A percentile compares a stretch with the other conserved stretches of the same genome.
Evolutionary conservation across 768 basidiomycete species (phyloP).

Genomic region (Plicaturopsis crispa): DNA sequence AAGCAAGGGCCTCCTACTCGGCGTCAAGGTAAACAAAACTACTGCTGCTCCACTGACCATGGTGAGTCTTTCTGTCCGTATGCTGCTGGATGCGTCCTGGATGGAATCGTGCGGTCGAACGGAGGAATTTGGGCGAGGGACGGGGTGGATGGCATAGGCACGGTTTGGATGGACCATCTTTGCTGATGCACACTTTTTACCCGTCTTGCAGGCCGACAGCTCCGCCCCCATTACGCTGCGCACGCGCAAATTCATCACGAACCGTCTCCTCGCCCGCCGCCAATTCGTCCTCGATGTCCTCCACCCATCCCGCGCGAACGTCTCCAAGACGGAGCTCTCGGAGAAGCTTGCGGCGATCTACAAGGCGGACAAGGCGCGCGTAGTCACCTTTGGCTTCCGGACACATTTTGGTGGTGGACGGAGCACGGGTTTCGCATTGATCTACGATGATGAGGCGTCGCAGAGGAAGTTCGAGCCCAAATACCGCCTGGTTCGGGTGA

Average conservation of each 20-base stretch:
- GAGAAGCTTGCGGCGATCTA: conserved; percentile 91
- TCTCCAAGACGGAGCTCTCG: conserved; percentile 84
- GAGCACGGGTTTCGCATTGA: conserved; percentile 94
- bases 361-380: conserved; percentile 86
- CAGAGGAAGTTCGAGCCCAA: conserved; percentile 98
- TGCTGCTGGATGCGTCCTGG: conserved; percentile 11
- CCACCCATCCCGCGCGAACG: conserved; percentile 92
- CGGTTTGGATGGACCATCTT: conserved; percentile 14
- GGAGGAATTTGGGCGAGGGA: conserved; percentile 5
- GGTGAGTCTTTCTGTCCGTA: conserved; percentile 22
- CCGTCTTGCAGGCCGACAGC: conserved; percentile 54
- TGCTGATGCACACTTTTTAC: conserved; percentile 2
- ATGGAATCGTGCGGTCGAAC: conserved; percentile 3
- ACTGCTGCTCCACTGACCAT: too few species aligned
- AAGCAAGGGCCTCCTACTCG: too few species aligned
- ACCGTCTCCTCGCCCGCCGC: conserved; percentile 91
- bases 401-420: conserved; percentile 98
- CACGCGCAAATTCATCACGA: conserved; percentile 99
- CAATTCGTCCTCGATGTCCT: conserved; percentile 95
- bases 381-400: conserved; percentile 90
- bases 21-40: too few species aligned
- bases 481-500: conserved; percentile 88
- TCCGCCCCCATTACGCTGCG: conserved; percentile 90
- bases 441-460: conserved; percentile 92
- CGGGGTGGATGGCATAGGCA: conserved; percentile 18